Evolutionary conservation across 2,329 filamentous ascomycete genomes (phyloP), one percentile per base, ranked within the genome.

Genomic region (Aciculosporium take): DNA sequence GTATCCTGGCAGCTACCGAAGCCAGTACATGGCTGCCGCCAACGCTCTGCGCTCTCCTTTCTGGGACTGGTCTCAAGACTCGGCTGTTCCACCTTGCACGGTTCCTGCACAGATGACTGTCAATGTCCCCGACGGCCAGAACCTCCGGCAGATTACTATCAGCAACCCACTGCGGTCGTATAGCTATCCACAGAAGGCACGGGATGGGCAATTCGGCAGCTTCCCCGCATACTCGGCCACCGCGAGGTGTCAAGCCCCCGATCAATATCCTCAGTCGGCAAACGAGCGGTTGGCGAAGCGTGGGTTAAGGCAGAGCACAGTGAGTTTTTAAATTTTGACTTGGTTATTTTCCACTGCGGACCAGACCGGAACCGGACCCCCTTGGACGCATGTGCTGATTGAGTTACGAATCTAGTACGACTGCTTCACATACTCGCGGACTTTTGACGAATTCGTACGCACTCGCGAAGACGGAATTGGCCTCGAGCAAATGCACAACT

Each of bases 161-260:
- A 53, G 56, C 30, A 78, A 77, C 51, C 74, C 74, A 3, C 55
- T 78, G 1, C 65, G 64, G 47, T 65, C 62, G 42, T 79, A 68
- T 54, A 56, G 48, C 2, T 76, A 72, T 55, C 68, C 67, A 9
- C 48, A 51, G 44, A 53, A 54, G 37, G 62, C 57, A 17, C 43
- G 66, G 27, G 50, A 54, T 37, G 54, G 63, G 43, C 50, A 56
- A 24, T 69, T 64, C 43, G 62, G 23, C 48, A 52, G 13, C 53
- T 56, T 46, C 48, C 52, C 13, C 55, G 59, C 45, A 1, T 15
- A 10, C 13, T 2, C n/a, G 3, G 33, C 12, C 15, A 71, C 66
- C 10, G 60, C 59, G 37, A 60, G 68, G 25, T 67, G 63, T 50
- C 55, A 51, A 7, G 48, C 53, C 3, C 57, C 56, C 1, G 49